phyloP scores from a whole-genome alignment of 2,329 filamentous ascomycete genomes.

The Lizonia empirigonia region DNA sequence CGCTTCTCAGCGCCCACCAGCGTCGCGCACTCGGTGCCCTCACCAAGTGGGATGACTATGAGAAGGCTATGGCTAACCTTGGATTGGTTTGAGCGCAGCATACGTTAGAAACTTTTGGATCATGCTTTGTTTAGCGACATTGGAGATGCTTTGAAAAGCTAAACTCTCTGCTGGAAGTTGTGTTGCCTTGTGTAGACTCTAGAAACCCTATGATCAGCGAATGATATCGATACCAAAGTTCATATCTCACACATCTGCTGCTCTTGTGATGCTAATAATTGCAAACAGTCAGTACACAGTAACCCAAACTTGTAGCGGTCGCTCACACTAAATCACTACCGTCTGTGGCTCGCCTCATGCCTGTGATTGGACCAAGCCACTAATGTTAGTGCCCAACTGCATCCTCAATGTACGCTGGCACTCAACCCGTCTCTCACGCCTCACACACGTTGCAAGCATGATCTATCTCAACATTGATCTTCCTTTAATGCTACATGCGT shows the following conservation, averaged over 20 bases:
- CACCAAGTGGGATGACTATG: conserved; percentile 84
- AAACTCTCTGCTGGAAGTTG: conserved; percentile 5
- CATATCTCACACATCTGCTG: no score
- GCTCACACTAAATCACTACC: not conserved
- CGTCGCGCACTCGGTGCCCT: conserved; percentile 84
- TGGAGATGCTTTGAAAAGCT: not conserved
- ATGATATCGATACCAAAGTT: conserved; percentile 12
- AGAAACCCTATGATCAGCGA: conserved; percentile 7
- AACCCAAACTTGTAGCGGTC: no score
- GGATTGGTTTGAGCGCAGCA: conserved; percentile 27
- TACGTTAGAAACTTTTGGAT: not conserved
- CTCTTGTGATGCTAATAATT: no score
- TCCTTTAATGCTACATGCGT: not conserved
- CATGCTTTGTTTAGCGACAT: conserved; percentile 1
- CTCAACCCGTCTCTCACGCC: not conserved
- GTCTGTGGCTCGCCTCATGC: not conserved
- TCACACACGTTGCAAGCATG: not conserved
- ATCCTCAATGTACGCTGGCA: not conserved
- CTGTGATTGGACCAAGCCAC: conserved; percentile 1
- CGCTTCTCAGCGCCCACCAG: conserved; percentile 88
- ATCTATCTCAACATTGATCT: not conserved
- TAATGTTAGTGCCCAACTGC: conserved; percentile 13
- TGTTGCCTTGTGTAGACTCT: conserved; percentile 7
- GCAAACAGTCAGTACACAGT: no score
- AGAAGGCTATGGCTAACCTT: conserved; percentile 63